These are phyloP conservation scores for Fonsecaea multimorphosa DNA, from an alignment of 2,329 filamentous ascomycete species.

Conservation along the genomic window DNA sequence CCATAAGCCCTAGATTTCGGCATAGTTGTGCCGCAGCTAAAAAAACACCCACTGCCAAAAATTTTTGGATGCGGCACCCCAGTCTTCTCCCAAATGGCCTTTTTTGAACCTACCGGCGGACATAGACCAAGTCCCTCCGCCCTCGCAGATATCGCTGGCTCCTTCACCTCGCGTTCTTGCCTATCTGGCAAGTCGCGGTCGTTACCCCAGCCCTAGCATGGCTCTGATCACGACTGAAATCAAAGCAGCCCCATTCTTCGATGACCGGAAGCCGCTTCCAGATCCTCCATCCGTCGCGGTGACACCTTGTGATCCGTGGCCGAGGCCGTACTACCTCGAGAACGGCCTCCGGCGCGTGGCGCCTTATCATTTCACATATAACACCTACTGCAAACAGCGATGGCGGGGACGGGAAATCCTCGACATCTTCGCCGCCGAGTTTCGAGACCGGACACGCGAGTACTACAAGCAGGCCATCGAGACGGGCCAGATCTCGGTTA, in stretches of 20 bases:
- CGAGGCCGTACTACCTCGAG: slow-evolving; percentile 79
- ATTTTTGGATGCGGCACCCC: background rate
- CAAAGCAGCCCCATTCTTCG: slow-evolving; percentile 21
- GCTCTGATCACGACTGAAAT: slow-evolving; percentile 43
- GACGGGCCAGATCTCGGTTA: slow-evolving; percentile 77
- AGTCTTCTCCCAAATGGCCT: background rate
- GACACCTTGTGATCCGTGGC: slow-evolving; percentile 57
- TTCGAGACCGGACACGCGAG: slow-evolving; percentile 80
- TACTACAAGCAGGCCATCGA: slow-evolving; percentile 88
- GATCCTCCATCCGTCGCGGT: slow-evolving; percentile 36
- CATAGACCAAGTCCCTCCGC: background rate
- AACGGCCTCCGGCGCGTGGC: slow-evolving; percentile 80
- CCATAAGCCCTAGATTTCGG: background rate
- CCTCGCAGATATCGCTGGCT: slow-evolving; percentile 26
- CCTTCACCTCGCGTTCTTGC: slow-evolving; percentile 49
- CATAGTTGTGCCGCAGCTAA: background rate
- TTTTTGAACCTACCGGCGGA: background rate
- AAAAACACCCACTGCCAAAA: background rate
- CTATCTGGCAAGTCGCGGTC: slow-evolving; percentile 48
- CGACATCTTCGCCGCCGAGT: slow-evolving; percentile 90
- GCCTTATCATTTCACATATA: slow-evolving; percentile 93
- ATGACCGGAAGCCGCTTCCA: slow-evolving; percentile 33
- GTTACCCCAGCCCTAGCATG: slow-evolving; percentile 46
- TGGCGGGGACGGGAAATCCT: slow-evolving; percentile 83
- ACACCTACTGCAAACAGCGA: slow-evolving; percentile 90